Evolutionary conservation across 768 basidiomycete genomes (phyloP), one percentile per base, ranked within the genome.

Genomic region (Collybia nuda): DNA sequence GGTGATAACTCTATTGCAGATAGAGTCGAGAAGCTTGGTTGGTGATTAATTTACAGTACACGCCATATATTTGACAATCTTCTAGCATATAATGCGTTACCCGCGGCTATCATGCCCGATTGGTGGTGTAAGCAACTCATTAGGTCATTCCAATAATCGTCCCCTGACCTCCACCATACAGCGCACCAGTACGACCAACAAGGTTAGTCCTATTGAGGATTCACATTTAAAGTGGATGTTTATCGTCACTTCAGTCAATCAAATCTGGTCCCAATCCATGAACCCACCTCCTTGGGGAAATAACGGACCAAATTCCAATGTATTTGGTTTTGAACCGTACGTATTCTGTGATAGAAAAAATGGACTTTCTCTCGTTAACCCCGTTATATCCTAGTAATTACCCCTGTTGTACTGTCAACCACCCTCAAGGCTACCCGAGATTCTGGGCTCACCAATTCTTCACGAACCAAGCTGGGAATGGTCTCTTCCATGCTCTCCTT

Each of bases 171-270:
- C 2, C 24, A 22, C 5, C 15, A 24, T 8, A 21, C 39, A 73
- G 71, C 70, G 3, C 73, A 74, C 38, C 73, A 75, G 48, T 75
- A 75, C 39, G 72, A 75, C 45, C 71, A 74, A 56, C 67, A 75
- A 65, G 70, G 70, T 70, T 51, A 26, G 44, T 54, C 3, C n/a
- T 18, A 11, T 14, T 22, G 23, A 35, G 32, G 8, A 36, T 22
- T 11, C 14, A 36, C 40, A 28, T 6, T 5, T 18, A 12, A 8
- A 24, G 24, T 21, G 17, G 28, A 48, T 40, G 8, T 23, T 21
- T 36, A 22, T 5, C 38, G 21, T 38, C 22, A 22, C 21, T 29
- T 50, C 8, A 74, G 72, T 69, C 1, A 75, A 75, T 32, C 71
- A 75, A 53, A 70, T 75, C 24, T 74, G 72, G 73, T 68, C 71